These are phyloP conservation scores for Paxillus rubicundulus DNA, from an alignment of 768 basidiomycete genomes.

Conservation along the genomic window DNA sequence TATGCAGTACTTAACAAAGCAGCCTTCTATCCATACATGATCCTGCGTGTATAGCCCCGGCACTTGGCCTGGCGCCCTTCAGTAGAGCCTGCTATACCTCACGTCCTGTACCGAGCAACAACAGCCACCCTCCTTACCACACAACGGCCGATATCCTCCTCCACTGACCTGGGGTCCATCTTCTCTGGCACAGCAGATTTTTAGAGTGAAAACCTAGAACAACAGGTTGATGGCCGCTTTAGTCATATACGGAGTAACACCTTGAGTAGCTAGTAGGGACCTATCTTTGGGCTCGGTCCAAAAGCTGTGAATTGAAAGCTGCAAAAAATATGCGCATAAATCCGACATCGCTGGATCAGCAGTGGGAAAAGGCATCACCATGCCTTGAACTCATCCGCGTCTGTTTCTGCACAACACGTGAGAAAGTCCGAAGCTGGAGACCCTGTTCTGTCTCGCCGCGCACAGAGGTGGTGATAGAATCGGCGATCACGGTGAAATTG, in stretches of 20 bases:
- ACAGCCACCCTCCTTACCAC: slow-evolving; percentile 22
- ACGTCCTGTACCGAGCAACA: slow-evolving; percentile 39
- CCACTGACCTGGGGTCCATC: neutral
- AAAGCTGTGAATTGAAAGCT: slow-evolving; percentile 37
- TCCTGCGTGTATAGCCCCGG: too few species aligned
- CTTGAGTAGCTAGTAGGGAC: slow-evolving; percentile 46
- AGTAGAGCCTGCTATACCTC: slow-evolving; percentile 46
- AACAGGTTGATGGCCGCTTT: slow-evolving; percentile 52
- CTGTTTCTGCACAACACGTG: slow-evolving; percentile 8
- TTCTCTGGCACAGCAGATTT: slow-evolving; percentile 21
- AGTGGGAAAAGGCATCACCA: slow-evolving; percentile 55
- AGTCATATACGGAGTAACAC: slow-evolving; percentile 43
- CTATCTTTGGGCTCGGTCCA: slow-evolving; percentile 31
- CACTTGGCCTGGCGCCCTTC: slow-evolving; percentile 41
- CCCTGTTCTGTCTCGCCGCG: slow-evolving; percentile 1
- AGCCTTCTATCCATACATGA: too few species aligned
- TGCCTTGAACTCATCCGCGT: slow-evolving; percentile 22
- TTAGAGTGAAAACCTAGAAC: slow-evolving; percentile 50
- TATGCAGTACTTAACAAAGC: too few species aligned
- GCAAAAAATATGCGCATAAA: slow-evolving; percentile 50
- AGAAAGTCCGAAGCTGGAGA: slow-evolving; percentile 8
- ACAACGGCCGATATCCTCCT: slow-evolving; percentile 18
- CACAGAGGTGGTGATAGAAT: slow-evolving; percentile 38
- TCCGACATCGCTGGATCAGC: slow-evolving; percentile 51
- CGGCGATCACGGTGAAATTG: slow-evolving; percentile 43